Base-by-base conservation (phyloP, 495 filamentous ascomycete species). In the Saxophila tyrrhenica region DNA sequence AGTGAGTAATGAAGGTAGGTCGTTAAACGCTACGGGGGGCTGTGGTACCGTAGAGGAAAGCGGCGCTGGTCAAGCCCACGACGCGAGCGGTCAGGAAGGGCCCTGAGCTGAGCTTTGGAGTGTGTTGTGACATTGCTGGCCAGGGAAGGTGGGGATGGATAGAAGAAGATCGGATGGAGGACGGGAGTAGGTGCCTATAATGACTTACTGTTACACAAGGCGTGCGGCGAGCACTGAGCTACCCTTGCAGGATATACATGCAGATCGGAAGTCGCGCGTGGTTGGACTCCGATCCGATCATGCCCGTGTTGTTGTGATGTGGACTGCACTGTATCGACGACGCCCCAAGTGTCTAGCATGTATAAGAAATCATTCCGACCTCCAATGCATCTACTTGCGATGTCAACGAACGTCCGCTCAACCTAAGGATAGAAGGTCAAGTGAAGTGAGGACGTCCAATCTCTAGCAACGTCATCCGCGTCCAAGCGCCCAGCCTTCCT, bases 41-140 rank as follows among this genome's bases (percentile, higher is more conserved):
- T 39, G 41, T 7, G n/a, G 41, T 9, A 44, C 41, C 41, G 11
- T 52, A 45, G 52, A 60, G 49, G 48, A 60, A 60, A 25, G 57
- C 52, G 39, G 57, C 25, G 39, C 25, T 48, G 47, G 57, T 60
- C n/a, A 60, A 25, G 20, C 57, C 57, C 15, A 60, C 35, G 24
- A 56, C 52, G 39, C 56, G 57, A 19, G 57, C 57, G 35, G 52
- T 19, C 8, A 51, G 51, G 45, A 59, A 7, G n/a, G 39, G 51
- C 29, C 15, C 13, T 42, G 43, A 9, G 5, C 2, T 50, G 46
- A 5, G 51, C 41, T 21, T 51, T 21, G 49, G 54, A 45, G 54
- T 52, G 46, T 39, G 51, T 35, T 32, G 22, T 20, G 32, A 21
- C 39, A 25, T 41, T 41, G 38, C 25, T 44, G 10, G 38, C 41